phyloP scores from a whole-genome alignment of 495 filamentous ascomycete genomes.

The Penicillium pulvis region DNA sequence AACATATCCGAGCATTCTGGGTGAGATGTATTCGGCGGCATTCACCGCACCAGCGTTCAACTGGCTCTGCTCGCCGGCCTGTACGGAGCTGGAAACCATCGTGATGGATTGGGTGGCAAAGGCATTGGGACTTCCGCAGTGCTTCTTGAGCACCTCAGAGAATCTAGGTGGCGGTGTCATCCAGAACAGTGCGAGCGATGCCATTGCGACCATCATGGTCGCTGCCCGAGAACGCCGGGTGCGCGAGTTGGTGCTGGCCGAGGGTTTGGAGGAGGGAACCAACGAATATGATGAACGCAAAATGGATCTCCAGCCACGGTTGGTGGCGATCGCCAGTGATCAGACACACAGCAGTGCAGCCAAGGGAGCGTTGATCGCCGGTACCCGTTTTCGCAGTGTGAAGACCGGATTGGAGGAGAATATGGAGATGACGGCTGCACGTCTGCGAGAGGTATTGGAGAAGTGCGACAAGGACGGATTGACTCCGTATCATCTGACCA shows the following conservation, averaged over 20 bases:
- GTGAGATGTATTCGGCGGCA: conserved; percentile 88
- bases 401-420: conserved; percentile 60
- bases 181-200: conserved; percentile 90
- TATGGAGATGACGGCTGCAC: conserved; percentile 69
- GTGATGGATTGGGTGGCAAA: conserved; percentile 91
- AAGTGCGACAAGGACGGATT: conserved; percentile 65
- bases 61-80: conserved; percentile 92
- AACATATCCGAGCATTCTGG: conserved; percentile 85
- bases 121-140: conserved; percentile 69
- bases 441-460: conserved; percentile 61
- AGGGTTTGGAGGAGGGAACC: conserved; percentile 52
- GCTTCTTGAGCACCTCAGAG: conserved; percentile 74
- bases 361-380: conserved; percentile 86
- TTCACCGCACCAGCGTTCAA: conserved; percentile 94
- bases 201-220: conserved; percentile 82
- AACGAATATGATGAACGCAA: conserved; percentile 56
- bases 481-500: conserved; percentile 82
- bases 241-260: conserved; percentile 51
- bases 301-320: conserved; percentile 63
- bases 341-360: conserved; percentile 80
- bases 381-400: conserved; percentile 73
- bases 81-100: conserved; percentile 95
- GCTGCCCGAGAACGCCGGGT: conserved; percentile 82
- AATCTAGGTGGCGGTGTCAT: conserved; percentile 87
- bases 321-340: conserved; percentile 82